A percentile compares a stretch with the other conserved stretches of the same genome.
Evolutionary conservation across 495 filamentous ascomycete species (phyloP).

Genomic region (Penicillium ochrochloron): DNA sequence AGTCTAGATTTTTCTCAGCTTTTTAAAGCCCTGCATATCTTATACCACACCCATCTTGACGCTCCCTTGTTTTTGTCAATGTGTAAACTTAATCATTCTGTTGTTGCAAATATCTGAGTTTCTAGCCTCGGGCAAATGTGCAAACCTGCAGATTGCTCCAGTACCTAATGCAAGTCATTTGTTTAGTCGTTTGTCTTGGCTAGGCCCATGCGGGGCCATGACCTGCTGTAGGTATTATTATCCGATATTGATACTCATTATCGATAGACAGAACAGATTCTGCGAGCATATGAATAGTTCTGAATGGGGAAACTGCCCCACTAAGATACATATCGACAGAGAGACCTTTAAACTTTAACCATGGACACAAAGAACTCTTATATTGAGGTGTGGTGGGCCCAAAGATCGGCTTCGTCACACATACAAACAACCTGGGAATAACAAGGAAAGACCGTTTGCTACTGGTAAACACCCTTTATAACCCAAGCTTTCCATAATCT

Average conservation of each 20-base stretch:
- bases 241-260: background rate
- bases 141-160: constrained; percentile 1
- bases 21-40: constrained; percentile 27
- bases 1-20: constrained; percentile 28
- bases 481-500: no score
- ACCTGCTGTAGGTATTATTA: background rate
- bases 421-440: background rate
- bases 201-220: constrained; percentile 27
- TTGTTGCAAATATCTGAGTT: constrained; percentile 5
- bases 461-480: background rate
- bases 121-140: background rate
- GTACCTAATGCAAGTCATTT: constrained; percentile 26
- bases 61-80: background rate
- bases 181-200: constrained; percentile 22
- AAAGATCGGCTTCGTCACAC: background rate
- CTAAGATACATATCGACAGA: no score
- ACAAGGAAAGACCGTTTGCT: background rate
- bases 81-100: background rate
- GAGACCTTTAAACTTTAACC: background rate
- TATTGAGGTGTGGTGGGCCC: background rate
- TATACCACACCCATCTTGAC: background rate
- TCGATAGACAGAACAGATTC: no score
- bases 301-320: background rate
- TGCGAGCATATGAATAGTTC: no score
- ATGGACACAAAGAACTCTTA: background rate